Evolutionary conservation across 176 grass and related monocot genomes (phyloP).

Genomic region (Zoysia pacifica): DNA sequence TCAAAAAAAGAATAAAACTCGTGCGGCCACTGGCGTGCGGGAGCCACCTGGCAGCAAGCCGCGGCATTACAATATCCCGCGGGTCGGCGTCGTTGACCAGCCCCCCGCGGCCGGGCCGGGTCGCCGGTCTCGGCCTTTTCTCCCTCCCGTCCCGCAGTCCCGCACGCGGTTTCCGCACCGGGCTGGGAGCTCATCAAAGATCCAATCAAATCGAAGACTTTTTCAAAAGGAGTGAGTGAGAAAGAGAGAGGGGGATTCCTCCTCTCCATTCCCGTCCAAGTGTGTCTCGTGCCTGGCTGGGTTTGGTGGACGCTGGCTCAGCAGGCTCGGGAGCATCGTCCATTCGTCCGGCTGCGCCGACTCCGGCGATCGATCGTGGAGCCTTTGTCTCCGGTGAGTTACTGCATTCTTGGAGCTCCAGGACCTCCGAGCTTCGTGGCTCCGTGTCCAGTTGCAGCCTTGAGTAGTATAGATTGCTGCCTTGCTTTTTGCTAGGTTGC

Average conservation of each 20-base stretch:
- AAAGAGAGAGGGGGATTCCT: not conserved
- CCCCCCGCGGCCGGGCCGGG: slow-evolving; percentile 25
- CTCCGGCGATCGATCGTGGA: no score
- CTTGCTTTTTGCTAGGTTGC: no score
- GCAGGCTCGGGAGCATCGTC: no score
- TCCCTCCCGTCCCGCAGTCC: not conserved
- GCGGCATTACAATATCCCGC: slow-evolving; percentile 24
- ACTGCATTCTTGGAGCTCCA: no score
- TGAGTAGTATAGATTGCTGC: no score
- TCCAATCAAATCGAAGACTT: slow-evolving; percentile 38
- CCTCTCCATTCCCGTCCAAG: slow-evolving; percentile 20
- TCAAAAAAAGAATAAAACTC: not conserved
- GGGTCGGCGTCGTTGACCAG: slow-evolving; percentile 52
- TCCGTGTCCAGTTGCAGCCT: no score
- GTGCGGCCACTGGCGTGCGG: not conserved
- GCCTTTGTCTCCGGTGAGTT: no score
- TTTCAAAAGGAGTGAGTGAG: not conserved
- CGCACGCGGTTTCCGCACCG: slow-evolving; percentile 56
- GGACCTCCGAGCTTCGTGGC: no score
- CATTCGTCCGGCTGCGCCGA: no score
- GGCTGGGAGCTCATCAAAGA: slow-evolving; percentile 19
- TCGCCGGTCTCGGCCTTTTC: slow-evolving; percentile 45
- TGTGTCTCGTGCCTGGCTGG: no score
- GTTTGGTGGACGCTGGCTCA: no score
- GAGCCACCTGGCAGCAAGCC: slow-evolving; percentile 15